phyloP scores from a whole-genome alignment of 345 rosid genomes.

The Arabidopsis suecica region DNA sequence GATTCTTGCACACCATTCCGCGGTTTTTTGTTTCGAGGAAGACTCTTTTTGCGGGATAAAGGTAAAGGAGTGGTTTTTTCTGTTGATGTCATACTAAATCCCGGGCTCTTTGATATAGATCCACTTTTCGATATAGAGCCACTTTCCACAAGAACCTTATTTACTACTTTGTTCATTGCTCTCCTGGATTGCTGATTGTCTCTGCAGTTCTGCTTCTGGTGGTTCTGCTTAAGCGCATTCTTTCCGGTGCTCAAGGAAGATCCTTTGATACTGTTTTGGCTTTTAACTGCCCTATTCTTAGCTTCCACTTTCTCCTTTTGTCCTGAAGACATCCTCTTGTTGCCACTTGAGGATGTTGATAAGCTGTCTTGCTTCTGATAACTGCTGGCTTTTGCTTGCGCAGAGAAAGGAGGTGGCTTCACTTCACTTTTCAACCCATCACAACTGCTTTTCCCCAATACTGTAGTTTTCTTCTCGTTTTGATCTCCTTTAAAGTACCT shows the following conservation, averaged over 20 bases:
- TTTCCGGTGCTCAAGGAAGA: slow-evolving; percentile 55
- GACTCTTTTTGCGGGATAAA: slow-evolving; percentile 52
- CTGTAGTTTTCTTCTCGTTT: slow-evolving; percentile 38
- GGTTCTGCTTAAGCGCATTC: slow-evolving; percentile 79
- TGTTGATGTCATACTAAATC: slow-evolving; percentile 33
- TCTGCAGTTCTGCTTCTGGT: slow-evolving; percentile 84
- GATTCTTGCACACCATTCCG: slow-evolving; percentile 48
- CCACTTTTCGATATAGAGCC: slow-evolving; percentile 54
- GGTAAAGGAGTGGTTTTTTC: slow-evolving; percentile 47
- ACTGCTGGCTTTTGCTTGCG: slow-evolving; percentile 84
- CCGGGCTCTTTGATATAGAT: slow-evolving; percentile 46
- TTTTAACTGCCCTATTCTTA: slow-evolving; percentile 60
- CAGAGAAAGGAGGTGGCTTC: slow-evolving; percentile 82
- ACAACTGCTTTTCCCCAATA: slow-evolving; percentile 57
- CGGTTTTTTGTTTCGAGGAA: slow-evolving; percentile 53
- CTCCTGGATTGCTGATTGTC: slow-evolving; percentile 54
- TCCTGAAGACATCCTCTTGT: slow-evolving; percentile 34
- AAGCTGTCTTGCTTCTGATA: slow-evolving; percentile 71
- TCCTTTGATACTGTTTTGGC: slow-evolving; percentile 64
- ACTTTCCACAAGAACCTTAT: slow-evolving; percentile 51
- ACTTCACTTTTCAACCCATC: slow-evolving; percentile 58
- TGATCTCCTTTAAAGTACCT: slow-evolving; percentile 45
- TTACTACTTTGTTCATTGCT: slow-evolving; percentile 50
- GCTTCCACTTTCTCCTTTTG: slow-evolving; percentile 61
- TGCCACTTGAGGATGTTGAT: slow-evolving; percentile 42